phyloP scores from a whole-genome alignment of 805 yeast genomes.

The Ogataea dorogensis region DNA sequence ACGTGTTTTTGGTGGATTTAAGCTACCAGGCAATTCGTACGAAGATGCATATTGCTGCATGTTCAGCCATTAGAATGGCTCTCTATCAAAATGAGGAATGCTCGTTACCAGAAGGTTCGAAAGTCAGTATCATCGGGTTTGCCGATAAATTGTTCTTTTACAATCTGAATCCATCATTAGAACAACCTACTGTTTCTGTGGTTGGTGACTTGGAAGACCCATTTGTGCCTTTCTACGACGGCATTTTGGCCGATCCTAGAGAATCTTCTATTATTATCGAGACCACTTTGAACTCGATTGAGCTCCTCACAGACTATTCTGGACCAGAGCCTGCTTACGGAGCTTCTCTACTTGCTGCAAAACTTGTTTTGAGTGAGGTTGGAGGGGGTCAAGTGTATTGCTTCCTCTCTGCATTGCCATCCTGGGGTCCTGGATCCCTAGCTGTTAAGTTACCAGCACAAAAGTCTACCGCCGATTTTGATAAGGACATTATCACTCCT shows the following conservation, averaged over 20 bases:
- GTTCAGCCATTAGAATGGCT: slow-evolving; percentile 66
- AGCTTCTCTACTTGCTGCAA: slow-evolving; percentile 70
- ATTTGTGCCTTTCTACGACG: slow-evolving; percentile 75
- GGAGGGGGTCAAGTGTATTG: slow-evolving; percentile 88
- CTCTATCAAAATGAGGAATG: slow-evolving; percentile 37
- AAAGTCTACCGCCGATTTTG: slow-evolving; percentile 39
- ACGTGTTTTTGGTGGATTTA: slow-evolving; percentile 73
- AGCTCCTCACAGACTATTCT: slow-evolving; percentile 41
- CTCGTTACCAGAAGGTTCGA: slow-evolving; percentile 41
- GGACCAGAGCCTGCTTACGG: slow-evolving; percentile 72
- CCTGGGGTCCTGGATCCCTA: slow-evolving; percentile 76
- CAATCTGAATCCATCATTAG: slow-evolving; percentile 57
- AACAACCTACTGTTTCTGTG: slow-evolving; percentile 56
- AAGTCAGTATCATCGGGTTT: slow-evolving; percentile 71
- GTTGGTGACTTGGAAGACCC: slow-evolving; percentile 73
- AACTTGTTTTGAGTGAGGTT: slow-evolving; percentile 52
- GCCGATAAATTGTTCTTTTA: slow-evolving; percentile 73
- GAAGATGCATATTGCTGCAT: slow-evolving; percentile 59
- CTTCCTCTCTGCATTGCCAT: slow-evolving; percentile 66
- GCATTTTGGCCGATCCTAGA: slow-evolving; percentile 76
- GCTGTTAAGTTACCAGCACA: slow-evolving; percentile 39
- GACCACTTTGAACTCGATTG: slow-evolving; percentile 62
- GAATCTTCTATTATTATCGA: slow-evolving; percentile 65
- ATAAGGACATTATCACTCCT: slow-evolving; percentile 52
- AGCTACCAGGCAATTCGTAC: slow-evolving; percentile 55